These are phyloP conservation scores for Microcera coccophila DNA, from an alignment of 2,329 filamentous ascomycete species.

Conservation along the genomic window DNA sequence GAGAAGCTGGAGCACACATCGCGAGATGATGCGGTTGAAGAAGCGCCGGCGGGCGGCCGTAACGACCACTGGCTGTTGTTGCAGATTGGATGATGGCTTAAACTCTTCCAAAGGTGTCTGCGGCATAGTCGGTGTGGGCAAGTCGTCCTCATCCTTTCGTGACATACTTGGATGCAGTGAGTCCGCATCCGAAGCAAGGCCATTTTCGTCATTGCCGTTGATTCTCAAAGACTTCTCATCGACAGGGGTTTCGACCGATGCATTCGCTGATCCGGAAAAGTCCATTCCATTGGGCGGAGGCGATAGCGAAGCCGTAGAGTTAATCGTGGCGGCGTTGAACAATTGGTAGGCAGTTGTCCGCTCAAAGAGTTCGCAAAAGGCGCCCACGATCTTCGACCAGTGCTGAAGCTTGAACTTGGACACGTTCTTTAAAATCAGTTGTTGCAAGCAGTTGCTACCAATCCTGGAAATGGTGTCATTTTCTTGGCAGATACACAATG, in stretches of 20 bases:
- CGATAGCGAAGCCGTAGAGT: slow-evolving; percentile 49
- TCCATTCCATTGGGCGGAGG: slow-evolving; percentile 51
- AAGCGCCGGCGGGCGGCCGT: slow-evolving; percentile 89
- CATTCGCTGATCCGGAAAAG: slow-evolving; percentile 44
- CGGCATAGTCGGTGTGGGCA: slow-evolving; percentile 32
- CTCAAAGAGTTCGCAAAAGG: slow-evolving; percentile 94
- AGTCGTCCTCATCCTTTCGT: slow-evolving; percentile 33
- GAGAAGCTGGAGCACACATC: slow-evolving; percentile 92
- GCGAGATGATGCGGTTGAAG: slow-evolving; percentile 99
- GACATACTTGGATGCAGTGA: slow-evolving; percentile 28
- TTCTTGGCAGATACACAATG: slow-evolving; percentile 96
- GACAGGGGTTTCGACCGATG: slow-evolving; percentile 35
- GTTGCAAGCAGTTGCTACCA: slow-evolving; percentile 95
- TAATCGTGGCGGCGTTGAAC: slow-evolving; percentile 73
- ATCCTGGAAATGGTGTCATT: slow-evolving; percentile 98
- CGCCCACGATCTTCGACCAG: slow-evolving; percentile 91
- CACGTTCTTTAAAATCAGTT: slow-evolving; percentile 94
- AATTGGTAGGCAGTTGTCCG: slow-evolving; percentile 91
- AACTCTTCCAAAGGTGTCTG: slow-evolving; percentile 74
- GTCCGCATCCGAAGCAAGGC: slow-evolving; percentile 30
- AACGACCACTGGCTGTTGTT: slow-evolving; percentile 86
- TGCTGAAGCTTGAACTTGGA: slow-evolving; percentile 82
- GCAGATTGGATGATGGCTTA: slow-evolving; percentile 68
- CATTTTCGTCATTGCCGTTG: slow-evolving; percentile 51
- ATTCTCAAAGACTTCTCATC: slow-evolving; percentile 60